These are phyloP conservation scores for Citrus inodora DNA, from an alignment of 345 rosid genomes.

Conservation along the genomic window DNA sequence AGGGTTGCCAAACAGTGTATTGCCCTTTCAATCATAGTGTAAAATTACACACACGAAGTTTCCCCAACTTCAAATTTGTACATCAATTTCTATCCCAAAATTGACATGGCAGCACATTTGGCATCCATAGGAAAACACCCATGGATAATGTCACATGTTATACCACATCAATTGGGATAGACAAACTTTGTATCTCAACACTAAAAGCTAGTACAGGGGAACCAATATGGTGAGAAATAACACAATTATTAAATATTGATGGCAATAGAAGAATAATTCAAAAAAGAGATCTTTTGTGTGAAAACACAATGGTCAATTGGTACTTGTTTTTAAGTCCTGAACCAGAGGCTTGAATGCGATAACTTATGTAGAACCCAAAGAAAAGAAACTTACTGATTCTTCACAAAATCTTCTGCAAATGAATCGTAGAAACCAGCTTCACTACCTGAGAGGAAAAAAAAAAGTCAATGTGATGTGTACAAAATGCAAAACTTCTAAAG, in stretches of 20 bases:
- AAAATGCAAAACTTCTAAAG: not conserved
- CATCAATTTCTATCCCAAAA: not conserved
- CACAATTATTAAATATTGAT: not conserved
- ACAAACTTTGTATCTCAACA: not conserved
- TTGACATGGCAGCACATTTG: not conserved
- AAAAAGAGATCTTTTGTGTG: not conserved
- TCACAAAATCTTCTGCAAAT: slow-evolving; percentile 29
- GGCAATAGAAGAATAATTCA: not conserved
- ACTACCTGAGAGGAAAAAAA: slow-evolving; percentile 18
- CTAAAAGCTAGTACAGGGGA: not conserved
- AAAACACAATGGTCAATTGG: not conserved
- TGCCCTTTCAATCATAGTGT: not conserved
- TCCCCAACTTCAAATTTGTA: not conserved
- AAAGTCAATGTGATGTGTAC: not conserved
- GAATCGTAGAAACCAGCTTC: slow-evolving; percentile 38
- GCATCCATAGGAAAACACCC: not conserved
- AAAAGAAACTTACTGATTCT: slow-evolving; percentile 39
- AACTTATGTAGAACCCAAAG: not conserved
- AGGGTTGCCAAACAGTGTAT: not conserved
- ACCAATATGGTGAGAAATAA: not conserved
- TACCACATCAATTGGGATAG: not conserved
- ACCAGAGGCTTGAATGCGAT: not conserved
- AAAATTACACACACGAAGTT: not conserved
- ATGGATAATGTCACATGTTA: not conserved
- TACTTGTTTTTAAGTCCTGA: not conserved